Percentiles rank a stretch among this genome's conserved stretches.
phyloP scores from a whole-genome alignment of 2,329 filamentous ascomycete species.

The Neonectria coccinea region DNA sequence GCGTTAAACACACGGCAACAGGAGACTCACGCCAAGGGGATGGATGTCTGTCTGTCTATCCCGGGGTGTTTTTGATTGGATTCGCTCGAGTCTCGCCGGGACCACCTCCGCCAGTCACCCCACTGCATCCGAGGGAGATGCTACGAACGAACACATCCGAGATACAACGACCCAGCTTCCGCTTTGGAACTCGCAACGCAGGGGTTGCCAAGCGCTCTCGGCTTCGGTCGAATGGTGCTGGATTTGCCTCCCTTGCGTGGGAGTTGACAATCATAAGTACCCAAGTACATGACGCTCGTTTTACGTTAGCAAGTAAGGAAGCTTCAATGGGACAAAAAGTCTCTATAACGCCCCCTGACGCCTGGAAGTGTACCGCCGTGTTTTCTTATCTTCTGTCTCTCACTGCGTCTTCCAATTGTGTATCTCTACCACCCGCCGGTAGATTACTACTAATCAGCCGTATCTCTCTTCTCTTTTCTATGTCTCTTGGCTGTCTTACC shows the following conservation, averaged over 20 bases:
- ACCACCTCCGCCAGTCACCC: background rate
- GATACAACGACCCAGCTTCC: constrained; percentile 2
- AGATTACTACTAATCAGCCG: no score
- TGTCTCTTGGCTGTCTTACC: background rate
- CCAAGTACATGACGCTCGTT: background rate
- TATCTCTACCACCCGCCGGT: background rate
- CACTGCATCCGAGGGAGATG: constrained; percentile 4
- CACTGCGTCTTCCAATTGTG: background rate
- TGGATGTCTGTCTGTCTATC: background rate
- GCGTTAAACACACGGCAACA: background rate
- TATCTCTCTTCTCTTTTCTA: background rate
- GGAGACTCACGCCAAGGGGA: background rate
- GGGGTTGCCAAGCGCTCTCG: background rate
- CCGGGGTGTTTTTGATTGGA: background rate
- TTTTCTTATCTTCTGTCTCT: background rate
- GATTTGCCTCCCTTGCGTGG: background rate
- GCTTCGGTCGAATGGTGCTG: background rate
- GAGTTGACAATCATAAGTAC: no score
- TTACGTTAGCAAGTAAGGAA: background rate
- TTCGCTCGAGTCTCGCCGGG: background rate
- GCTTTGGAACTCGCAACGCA: background rate
- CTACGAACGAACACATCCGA: background rate
- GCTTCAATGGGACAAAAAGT: background rate
- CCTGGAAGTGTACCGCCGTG: background rate
- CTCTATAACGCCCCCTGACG: background rate